phyloP scores from a whole-genome alignment of 116 monocot genomes.

The Iris pallida region DNA sequence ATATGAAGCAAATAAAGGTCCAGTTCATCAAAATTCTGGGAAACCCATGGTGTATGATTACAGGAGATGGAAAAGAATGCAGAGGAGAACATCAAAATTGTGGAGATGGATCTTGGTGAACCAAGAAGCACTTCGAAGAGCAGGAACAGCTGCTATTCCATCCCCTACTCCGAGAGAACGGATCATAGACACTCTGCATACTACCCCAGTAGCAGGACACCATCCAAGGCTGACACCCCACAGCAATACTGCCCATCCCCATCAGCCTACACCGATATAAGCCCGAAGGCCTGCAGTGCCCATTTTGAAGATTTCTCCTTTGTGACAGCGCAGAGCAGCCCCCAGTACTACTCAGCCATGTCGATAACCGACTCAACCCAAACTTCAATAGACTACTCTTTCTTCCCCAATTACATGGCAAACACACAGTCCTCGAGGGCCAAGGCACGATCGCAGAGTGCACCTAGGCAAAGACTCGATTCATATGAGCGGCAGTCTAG shows the following conservation, averaged over 20 bases:
- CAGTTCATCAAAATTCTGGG: not conserved
- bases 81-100: constrained; percentile 58
- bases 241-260: constrained; percentile 48
- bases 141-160: constrained; percentile 49
- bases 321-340: constrained; percentile 57
- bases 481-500: constrained; percentile 60
- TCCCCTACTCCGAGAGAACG: constrained; percentile 21
- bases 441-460: constrained; percentile 77
- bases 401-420: constrained; percentile 79
- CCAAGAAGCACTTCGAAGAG: constrained; percentile 32
- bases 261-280: constrained; percentile 50
- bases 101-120: constrained; percentile 67
- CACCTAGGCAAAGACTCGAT: constrained; percentile 69
- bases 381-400: constrained; percentile 16
- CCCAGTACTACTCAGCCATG: constrained; percentile 39
- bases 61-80: constrained; percentile 46
- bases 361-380: constrained; percentile 19
- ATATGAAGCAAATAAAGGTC: not conserved
- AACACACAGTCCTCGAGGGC: constrained; percentile 82
- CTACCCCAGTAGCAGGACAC: constrained; percentile 6
- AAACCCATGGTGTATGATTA: not conserved
- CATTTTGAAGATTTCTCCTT: constrained; percentile 69
- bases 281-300: constrained; percentile 40
- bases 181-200: constrained; percentile 30
- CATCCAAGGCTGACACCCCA: constrained; percentile 16